phyloP scores from a whole-genome alignment of 108 stramenopile genomes.

The Nitzschia palea region DNA sequence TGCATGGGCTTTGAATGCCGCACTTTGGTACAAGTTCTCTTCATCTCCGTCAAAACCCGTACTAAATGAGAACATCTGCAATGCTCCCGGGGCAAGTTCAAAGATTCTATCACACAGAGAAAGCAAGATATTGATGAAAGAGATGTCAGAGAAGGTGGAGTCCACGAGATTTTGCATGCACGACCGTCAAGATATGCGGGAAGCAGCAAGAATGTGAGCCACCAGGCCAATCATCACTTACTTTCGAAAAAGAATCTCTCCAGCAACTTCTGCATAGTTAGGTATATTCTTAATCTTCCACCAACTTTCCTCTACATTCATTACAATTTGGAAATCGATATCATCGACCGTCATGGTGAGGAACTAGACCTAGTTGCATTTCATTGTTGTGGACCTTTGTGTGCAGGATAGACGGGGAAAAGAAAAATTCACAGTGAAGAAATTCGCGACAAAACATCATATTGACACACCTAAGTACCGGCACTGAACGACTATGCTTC shows the following conservation, averaged over 20 bases:
- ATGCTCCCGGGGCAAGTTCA: constrained; percentile 28
- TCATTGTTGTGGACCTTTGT: no score
- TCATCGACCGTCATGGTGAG: constrained; percentile 2
- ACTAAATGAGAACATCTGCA: constrained; percentile 20
- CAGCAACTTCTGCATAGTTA: constrained; percentile 42
- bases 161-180: no score
- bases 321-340: constrained; percentile 10
- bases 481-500: no score
- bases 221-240: constrained; percentile 19
- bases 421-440: no score
- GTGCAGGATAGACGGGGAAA: no score
- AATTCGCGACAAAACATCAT: no score
- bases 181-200: neutral
- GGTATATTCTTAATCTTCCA: constrained; percentile 18
- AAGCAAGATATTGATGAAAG: neutral
- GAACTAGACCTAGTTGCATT: no score
- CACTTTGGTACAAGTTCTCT: constrained; percentile 27
- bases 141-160: neutral
- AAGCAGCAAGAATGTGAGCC: no score
- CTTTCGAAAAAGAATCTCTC: constrained; percentile 40
- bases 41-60: constrained; percentile 10
- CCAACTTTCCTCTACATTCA: constrained; percentile 25
- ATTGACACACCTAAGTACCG: no score
- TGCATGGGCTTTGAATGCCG: constrained; percentile 27
- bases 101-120: constrained; percentile 23